Percentiles rank a stretch among this genome's conserved stretches.
phyloP scores from a whole-genome alignment of 768 basidiomycete genomes.

The Termitomyces sp. region DNA sequence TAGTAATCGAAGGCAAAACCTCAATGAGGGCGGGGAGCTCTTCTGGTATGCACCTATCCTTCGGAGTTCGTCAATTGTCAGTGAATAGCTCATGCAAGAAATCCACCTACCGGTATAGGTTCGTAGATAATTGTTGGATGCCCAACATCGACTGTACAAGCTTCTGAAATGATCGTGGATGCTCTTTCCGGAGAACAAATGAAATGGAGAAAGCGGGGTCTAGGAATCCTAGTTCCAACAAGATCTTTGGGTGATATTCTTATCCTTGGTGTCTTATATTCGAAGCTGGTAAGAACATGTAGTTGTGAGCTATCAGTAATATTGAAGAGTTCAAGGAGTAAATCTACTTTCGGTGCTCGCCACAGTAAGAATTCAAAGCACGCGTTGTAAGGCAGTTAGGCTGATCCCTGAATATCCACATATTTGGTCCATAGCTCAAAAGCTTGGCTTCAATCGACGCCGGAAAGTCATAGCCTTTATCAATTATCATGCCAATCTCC shows the following conservation, averaged over 20 bases:
- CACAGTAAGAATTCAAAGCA: slow-evolving; percentile 70
- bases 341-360: slow-evolving; percentile 65
- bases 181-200: slow-evolving; percentile 82
- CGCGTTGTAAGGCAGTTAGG: slow-evolving; percentile 57
- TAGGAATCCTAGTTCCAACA: slow-evolving; percentile 43
- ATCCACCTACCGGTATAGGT: slow-evolving; percentile 71
- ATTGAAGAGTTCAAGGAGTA: neutral
- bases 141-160: slow-evolving; percentile 53
- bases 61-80: slow-evolving; percentile 3
- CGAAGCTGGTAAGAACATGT: slow-evolving; percentile 48
- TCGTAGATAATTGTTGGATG: slow-evolving; percentile 72
- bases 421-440: slow-evolving; percentile 59
- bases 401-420: slow-evolving; percentile 77
- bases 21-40: slow-evolving; percentile 66
- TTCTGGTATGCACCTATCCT: slow-evolving; percentile 79
- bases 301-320: neutral
- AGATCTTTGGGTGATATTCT: slow-evolving; percentile 73
- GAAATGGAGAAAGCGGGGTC: slow-evolving; percentile 67
- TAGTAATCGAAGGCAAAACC: slow-evolving; percentile 54
- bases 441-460: slow-evolving; percentile 49
- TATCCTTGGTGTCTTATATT: slow-evolving; percentile 71
- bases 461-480: slow-evolving; percentile 78
- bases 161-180: slow-evolving; percentile 60
- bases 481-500: slow-evolving; percentile 78
- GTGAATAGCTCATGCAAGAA: neutral